These are phyloP conservation scores for Mycena albidolilacea DNA, from an alignment of 768 basidiomycete species.

Conservation along the genomic window DNA sequence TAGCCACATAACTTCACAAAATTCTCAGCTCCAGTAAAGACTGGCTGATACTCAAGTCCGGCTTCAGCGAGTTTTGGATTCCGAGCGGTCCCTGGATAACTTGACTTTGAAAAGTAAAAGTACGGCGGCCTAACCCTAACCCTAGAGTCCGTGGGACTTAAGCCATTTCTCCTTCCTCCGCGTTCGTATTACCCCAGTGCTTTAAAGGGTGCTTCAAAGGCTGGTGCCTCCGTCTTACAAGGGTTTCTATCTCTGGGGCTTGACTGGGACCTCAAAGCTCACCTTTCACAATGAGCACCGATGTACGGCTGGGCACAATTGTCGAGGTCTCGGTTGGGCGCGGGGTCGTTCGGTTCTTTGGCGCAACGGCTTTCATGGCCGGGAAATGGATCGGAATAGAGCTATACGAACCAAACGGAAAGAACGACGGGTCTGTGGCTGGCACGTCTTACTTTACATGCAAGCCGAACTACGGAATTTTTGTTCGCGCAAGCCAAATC, in stretches of 20 bases:
- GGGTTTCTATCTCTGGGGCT: not conserved
- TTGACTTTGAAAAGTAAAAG: too few species aligned
- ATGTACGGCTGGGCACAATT: slow-evolving; percentile 71
- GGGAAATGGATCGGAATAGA: slow-evolving; percentile 98
- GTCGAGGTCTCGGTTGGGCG: slow-evolving; percentile 87
- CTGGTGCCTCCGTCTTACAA: not conserved
- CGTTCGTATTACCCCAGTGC: not conserved
- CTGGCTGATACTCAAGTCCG: too few species aligned
- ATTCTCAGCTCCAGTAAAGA: too few species aligned
- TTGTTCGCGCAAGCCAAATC: slow-evolving; percentile 90
- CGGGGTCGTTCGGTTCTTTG: slow-evolving; percentile 90
- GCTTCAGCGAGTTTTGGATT: too few species aligned
- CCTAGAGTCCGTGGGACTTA: too few species aligned
- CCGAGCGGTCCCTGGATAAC: too few species aligned
- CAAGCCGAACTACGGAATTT: slow-evolving; percentile 84
- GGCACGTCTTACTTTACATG: slow-evolving; percentile 89
- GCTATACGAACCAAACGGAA: slow-evolving; percentile 85
- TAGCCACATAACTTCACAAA: too few species aligned
- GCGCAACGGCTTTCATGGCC: slow-evolving; percentile 83
- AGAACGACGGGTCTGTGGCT: slow-evolving; percentile 94
- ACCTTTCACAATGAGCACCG: slow-evolving; percentile 31
- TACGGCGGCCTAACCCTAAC: too few species aligned
- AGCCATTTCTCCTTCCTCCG: not conserved
- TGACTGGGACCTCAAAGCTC: slow-evolving; percentile 7
- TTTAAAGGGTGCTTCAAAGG: not conserved